These are phyloP conservation scores for Suillus subaureus DNA, from an alignment of 768 basidiomycete species.

Conservation along the genomic window DNA sequence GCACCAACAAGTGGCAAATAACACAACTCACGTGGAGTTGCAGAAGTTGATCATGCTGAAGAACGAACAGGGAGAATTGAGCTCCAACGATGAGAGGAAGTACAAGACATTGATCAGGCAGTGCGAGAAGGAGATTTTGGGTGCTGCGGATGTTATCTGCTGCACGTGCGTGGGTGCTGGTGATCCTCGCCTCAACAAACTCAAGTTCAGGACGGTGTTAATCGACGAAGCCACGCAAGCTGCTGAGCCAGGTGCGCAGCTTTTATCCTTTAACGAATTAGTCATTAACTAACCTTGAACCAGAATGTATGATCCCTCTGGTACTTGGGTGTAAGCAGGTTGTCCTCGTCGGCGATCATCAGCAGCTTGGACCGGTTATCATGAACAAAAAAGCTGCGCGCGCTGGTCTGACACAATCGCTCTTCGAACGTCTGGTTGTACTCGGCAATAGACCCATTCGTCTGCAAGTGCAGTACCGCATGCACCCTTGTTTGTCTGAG, in stretches of 20 bases:
- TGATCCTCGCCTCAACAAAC: conserved; percentile 92
- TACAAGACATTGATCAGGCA: conserved; percentile 95
- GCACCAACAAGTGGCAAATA: conserved; percentile 97
- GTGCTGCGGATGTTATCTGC: conserved; percentile 96
- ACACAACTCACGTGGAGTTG: conserved; percentile 92
- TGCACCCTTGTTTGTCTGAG: conserved; percentile 99
- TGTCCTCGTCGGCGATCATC: conserved; percentile 96
- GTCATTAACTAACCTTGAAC: conserved; percentile 17
- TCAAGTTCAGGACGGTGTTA: conserved; percentile 97
- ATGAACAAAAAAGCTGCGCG: conserved; percentile 99
- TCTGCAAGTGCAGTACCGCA: conserved; percentile 98
- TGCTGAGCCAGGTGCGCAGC: conserved; percentile 82
- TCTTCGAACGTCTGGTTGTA: conserved; percentile 96
- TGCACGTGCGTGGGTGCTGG: conserved; percentile 98
- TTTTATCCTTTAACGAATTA: background rate
- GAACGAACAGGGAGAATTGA: conserved; percentile 96
- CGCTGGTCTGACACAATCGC: conserved; percentile 96
- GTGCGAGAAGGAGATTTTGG: conserved; percentile 96
- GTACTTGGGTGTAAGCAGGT: conserved; percentile 98
- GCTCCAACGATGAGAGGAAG: conserved; percentile 95
- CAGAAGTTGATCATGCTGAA: conserved; percentile 98
- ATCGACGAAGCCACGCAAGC: conserved; percentile 99
- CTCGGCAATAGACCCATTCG: conserved; percentile 96
- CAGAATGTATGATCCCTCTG: conserved; percentile 99
- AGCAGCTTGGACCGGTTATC: conserved; percentile 96